phyloP scores from a whole-genome alignment of 208 protist species.

The Acanthamoeba lenticulata region DNA sequence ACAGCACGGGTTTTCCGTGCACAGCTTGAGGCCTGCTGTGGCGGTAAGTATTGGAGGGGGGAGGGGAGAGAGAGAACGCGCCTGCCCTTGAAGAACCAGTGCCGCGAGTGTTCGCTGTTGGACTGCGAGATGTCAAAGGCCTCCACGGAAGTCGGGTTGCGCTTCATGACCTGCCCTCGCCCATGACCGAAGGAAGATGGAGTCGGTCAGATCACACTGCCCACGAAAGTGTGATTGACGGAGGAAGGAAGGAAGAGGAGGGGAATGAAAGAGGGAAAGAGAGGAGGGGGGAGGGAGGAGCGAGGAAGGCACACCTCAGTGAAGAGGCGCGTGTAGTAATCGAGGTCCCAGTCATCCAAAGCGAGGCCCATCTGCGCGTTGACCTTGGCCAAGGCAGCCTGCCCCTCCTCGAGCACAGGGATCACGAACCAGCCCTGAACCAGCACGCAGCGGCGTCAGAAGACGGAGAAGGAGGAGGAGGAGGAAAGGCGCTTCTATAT shows the following conservation, averaged over 20 bases:
- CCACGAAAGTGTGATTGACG: too few species aligned
- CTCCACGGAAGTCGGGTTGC: conserved; percentile 88
- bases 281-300: not conserved
- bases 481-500: too few species aligned
- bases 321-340: conserved; percentile 86
- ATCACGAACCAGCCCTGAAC: conserved; percentile 72
- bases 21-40: not conserved
- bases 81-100: conserved; percentile 89
- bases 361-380: conserved; percentile 82
- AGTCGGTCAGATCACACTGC: too few species aligned
- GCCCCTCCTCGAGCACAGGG: conserved; percentile 80
- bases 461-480: conserved; percentile 24
- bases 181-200: too few species aligned
- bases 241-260: too few species aligned
- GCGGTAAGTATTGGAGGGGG: not conserved
- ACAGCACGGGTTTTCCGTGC: too few species aligned
- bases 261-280: not conserved
- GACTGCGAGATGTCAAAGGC: conserved; percentile 88
- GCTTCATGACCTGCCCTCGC: conserved; percentile 76
- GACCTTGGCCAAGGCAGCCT: conserved; percentile 78
- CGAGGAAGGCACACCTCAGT: not conserved
- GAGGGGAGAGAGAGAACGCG: not conserved
- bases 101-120: conserved; percentile 88
- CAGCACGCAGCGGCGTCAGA: too few species aligned
- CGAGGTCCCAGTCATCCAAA: conserved; percentile 85